phyloP scores from a whole-genome alignment of 2,329 filamentous ascomycete genomes.

The Aureobasidium sp. region DNA sequence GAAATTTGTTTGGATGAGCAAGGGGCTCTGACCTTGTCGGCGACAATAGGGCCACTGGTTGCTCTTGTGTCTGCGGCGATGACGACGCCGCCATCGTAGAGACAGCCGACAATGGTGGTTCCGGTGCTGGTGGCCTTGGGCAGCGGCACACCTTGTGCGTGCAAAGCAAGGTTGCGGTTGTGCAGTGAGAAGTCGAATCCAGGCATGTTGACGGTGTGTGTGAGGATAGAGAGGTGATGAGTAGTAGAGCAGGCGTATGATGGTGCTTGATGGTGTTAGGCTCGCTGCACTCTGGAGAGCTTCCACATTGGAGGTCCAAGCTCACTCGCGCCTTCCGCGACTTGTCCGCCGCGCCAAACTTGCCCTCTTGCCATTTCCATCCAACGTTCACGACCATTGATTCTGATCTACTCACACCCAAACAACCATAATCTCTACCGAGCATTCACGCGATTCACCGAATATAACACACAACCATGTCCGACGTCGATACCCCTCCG shows the following conservation, averaged over 20 bases:
- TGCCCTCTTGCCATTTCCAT: background rate
- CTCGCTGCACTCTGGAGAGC: background rate
- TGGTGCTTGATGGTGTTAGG: background rate
- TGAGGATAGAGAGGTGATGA: background rate
- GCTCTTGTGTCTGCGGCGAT: conserved; percentile 98
- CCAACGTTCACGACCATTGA: background rate
- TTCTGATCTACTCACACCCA: background rate
- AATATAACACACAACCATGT: conserved; percentile 9
- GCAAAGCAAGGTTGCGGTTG: conserved; percentile 95
- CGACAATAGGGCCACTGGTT: conserved; percentile 94
- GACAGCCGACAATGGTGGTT: conserved; percentile 96
- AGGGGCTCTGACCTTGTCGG: conserved; percentile 65
- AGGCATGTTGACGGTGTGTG: conserved; percentile 54
- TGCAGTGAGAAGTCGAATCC: conserved; percentile 99
- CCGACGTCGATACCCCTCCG: conserved; percentile 15
- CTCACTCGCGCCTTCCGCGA: background rate
- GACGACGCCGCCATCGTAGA: conserved; percentile 94
- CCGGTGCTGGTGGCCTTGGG: conserved; percentile 98
- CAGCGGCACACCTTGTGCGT: conserved; percentile 85
- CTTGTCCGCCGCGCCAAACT: background rate
- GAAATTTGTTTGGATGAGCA: background rate
- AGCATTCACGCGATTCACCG: background rate
- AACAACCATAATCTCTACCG: background rate
- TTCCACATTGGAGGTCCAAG: background rate
- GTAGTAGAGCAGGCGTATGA: background rate